Percentiles rank a stretch among this genome's conserved stretches.
Evolutionary conservation across 352 stramenopile genomes (phyloP).

Genomic region (Pelagophyceae sp.): DNA sequence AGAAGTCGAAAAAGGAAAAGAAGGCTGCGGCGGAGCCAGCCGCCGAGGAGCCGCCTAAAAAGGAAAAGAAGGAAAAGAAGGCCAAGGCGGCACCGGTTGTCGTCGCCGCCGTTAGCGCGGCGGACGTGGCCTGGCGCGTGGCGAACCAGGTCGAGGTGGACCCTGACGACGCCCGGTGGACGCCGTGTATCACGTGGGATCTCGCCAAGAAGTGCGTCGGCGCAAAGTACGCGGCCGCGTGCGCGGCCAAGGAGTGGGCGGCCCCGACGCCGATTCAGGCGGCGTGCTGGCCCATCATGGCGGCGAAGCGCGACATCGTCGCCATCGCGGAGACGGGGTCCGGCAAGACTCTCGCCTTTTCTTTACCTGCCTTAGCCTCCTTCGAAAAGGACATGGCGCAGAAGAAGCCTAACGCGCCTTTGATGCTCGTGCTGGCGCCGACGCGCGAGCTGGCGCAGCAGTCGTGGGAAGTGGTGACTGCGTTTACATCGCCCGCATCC

Average conservation of each 20-base stretch:
- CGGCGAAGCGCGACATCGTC: conserved; percentile 70
- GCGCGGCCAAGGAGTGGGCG: conserved; percentile 68
- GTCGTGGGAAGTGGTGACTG: conserved; percentile 74
- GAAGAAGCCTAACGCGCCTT: conserved; percentile 53
- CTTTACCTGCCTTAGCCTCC: conserved; percentile 75
- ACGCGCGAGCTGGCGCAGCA: conserved; percentile 88
- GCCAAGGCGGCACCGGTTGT: conserved; percentile 24
- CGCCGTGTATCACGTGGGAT: conserved; percentile 53
- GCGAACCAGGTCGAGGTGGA: conserved; percentile 30
- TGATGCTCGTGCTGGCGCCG: conserved; percentile 83
- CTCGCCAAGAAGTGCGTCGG: conserved; percentile 64
- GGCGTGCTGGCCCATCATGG: conserved; percentile 85
- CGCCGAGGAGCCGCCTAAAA: conserved; percentile 21
- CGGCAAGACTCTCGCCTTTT: conserved; percentile 93
- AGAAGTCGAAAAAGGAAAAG: conserved; percentile 38
- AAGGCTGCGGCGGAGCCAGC: conserved; percentile 26
- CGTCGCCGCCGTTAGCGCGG: conserved; percentile 18
- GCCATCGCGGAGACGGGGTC: conserved; percentile 75
- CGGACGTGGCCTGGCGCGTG: conserved; percentile 7
- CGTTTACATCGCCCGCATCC: conserved; percentile 75
- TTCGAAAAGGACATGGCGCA: conserved; percentile 78
- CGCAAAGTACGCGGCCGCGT: conserved; percentile 51
- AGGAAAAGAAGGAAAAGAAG: conserved; percentile 53
- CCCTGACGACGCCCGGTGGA: conserved; percentile 60
- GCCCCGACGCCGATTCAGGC: conserved; percentile 93